Base-by-base conservation (phyloP, 2,329 filamentous ascomycete species). In the Oidium heveae region DNA sequence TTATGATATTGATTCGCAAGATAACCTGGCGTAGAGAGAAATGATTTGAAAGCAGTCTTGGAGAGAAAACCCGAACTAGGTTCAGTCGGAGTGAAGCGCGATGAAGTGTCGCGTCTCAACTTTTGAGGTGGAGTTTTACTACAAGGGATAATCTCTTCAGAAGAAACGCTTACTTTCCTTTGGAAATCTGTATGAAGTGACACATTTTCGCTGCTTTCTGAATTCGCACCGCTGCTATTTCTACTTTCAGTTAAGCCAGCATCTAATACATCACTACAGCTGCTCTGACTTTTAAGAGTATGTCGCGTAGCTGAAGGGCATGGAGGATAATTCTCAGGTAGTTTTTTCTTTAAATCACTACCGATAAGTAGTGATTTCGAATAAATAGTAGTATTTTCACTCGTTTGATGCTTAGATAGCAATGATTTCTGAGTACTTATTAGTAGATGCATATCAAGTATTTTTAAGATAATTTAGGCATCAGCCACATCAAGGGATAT, bases 401-500 rank as follows among this genome's bases (percentile, higher is more conserved):
- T 12, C 5, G 18, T 22, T 18, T 20, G 22, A 96, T 62, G 95
- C 94, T 89, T 95, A 55, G 46, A 51, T 20, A 22, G 24, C 22
- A 15, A 22, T 54, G 18, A 54, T 16, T 10, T n/a, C 13, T 20
- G 6, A 6, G 13, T 22, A 22, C 12, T 20, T 13, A 39, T 8
- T 10, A 34, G 16, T 34, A n/a, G 18, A 20, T 3, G n/a, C 4
- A 36, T 13, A n/a, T 50, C 4, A 7, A n/a, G 22, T 39, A 4
- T 18, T 13, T 9, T 13, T 15, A 53, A 28, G 24, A 28, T 6
- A 28, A 28, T 28, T 28, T 28, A 3, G 24, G 24, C 6, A 28
- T 28, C n/a, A 32, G 12, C 22, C 24, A 34, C 9, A 49, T 34
- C 54, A 46, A 20, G 54, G 52, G 9, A 28, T 13, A 18, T 32